Conservation (phyloP, 305 asterid species). For the Fraxinus latifolia region DNA sequence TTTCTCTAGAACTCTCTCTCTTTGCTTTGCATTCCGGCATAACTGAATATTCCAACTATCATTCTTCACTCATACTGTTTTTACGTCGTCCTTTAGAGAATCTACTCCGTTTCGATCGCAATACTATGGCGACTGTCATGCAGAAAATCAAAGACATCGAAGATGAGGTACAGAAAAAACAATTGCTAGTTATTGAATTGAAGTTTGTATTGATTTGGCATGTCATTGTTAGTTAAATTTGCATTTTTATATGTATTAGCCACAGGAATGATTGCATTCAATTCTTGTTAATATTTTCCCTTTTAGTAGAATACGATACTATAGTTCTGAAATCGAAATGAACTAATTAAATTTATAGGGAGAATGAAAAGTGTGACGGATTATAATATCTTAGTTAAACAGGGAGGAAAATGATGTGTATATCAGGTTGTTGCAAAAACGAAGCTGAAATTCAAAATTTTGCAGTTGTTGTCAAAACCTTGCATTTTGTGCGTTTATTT, state of each 20-base stretch:
- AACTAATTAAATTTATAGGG: background rate
- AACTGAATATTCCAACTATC: background rate
- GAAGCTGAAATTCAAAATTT: background rate
- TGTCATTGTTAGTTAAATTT: constrained; percentile 10
- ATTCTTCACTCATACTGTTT: constrained; percentile 5
- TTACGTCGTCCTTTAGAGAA: constrained; percentile 13
- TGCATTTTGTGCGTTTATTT: background rate
- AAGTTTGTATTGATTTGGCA: background rate
- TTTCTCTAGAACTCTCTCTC: background rate
- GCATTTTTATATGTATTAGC: background rate
- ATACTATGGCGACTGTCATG: constrained; percentile 83
- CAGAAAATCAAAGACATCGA: constrained; percentile 97
- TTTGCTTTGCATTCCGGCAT: background rate
- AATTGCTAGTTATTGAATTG: background rate
- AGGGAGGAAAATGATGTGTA: background rate
- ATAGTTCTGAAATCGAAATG: background rate
- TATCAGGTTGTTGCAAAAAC: background rate
- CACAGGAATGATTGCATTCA: background rate
- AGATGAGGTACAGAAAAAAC: constrained; percentile 67
- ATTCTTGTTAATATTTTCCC: background rate
- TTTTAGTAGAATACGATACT: background rate
- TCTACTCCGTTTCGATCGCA: constrained; percentile 1
- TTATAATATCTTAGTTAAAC: background rate
- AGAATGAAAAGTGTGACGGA: background rate
- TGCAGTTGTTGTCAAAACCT: background rate